These are phyloP conservation scores for Melocanna baccifera DNA, from an alignment of 176 grass and related monocot genomes.

Conservation along the genomic window DNA sequence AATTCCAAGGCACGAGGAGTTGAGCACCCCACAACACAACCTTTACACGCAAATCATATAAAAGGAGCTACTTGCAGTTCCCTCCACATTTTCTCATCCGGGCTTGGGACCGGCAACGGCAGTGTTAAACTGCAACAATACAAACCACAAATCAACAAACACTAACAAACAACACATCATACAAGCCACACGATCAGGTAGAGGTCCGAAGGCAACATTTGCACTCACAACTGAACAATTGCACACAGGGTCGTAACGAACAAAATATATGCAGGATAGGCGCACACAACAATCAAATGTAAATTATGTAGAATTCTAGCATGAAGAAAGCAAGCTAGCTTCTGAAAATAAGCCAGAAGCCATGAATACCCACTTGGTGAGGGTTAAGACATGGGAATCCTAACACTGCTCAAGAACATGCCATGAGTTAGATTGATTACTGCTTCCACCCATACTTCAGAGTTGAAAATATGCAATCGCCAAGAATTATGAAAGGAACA, in stretches of 20 bases:
- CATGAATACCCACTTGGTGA: background rate
- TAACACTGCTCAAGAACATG: background rate
- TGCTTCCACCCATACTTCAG: background rate
- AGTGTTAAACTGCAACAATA: slow-evolving; percentile 49
- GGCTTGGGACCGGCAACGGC: slow-evolving; percentile 64
- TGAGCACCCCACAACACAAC: no score
- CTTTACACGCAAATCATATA: background rate
- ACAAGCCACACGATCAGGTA: background rate
- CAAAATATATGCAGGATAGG: background rate
- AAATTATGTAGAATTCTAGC: background rate
- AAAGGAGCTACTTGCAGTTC: slow-evolving; percentile 4
- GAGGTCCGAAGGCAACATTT: background rate
- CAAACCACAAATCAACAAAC: slow-evolving; percentile 3
- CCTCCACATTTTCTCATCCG: slow-evolving; percentile 66
- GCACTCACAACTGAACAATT: background rate
- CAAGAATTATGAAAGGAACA: background rate
- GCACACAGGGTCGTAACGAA: background rate
- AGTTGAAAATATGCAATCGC: background rate
- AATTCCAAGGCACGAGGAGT: no score
- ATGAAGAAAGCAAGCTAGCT: background rate
- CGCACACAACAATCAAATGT: background rate
- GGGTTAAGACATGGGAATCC: background rate
- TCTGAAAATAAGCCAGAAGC: background rate
- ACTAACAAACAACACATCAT: background rate
- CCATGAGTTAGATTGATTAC: background rate